A percentile compares a stretch with the other conserved stretches of the same genome.
Conservation (phyloP, 192 early-diverging fungal species). For the Diversispora eburnea region DNA sequence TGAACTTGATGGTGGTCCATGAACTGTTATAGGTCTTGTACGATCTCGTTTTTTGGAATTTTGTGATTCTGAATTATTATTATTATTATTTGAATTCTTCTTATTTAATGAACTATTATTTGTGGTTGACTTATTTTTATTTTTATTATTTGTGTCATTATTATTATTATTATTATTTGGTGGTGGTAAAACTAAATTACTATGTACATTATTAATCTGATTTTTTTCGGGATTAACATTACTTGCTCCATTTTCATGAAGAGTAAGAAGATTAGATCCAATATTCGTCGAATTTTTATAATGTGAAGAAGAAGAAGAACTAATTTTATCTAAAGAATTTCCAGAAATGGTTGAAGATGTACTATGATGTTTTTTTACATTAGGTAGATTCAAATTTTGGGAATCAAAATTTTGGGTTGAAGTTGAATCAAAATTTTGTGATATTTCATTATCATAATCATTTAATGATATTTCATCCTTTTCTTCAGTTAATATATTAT, state of each 20-base stretch:
- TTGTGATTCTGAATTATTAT: conserved; percentile 3
- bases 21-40: conserved; percentile 22
- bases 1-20: conserved; percentile 1
- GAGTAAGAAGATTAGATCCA: conserved; percentile 14
- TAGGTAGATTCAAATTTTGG: not conserved
- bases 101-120: not conserved
- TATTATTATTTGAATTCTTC: not conserved
- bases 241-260: conserved; percentile 19
- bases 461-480: conserved; percentile 4
- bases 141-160: not conserved
- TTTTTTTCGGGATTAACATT: not conserved
- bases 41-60: conserved; percentile 26
- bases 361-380: not conserved
- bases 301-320: not conserved
- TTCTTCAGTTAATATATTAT: conserved; percentile 1
- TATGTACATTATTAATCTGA: not conserved
- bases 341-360: not conserved
- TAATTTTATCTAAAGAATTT: conserved; percentile 10
- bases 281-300: not conserved
- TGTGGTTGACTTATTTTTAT: no score
- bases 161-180: conserved; percentile 1
- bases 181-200: not conserved
- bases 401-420: not conserved
- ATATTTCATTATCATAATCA: not conserved
- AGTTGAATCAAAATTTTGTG: not conserved